These are phyloP conservation scores for Aspergillus arachidicola DNA, from an alignment of 2,329 filamentous ascomycete species.

Conservation along the genomic window DNA sequence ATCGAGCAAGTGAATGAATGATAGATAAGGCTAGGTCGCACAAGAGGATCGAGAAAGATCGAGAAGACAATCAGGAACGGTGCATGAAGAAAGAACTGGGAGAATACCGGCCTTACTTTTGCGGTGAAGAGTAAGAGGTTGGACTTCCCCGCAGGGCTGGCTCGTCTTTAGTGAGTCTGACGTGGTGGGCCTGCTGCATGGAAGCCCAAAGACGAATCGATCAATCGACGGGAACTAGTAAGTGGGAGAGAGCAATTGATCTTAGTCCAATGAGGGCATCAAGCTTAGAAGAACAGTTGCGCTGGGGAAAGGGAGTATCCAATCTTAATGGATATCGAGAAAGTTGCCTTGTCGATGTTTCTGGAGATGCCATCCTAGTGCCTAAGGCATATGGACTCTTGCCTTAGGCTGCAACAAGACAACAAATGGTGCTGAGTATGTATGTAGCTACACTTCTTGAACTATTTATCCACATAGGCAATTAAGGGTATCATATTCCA, in stretches of 20 bases:
- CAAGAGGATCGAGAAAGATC: conserved; percentile 1
- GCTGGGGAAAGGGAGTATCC: background rate
- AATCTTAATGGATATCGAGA: background rate
- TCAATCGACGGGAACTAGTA: background rate
- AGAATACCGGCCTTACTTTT: conserved; percentile 10
- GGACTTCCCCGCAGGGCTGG: conserved; percentile 21
- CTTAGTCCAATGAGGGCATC: background rate
- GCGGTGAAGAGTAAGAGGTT: conserved; percentile 22
- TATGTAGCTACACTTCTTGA: background rate
- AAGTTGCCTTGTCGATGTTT: background rate
- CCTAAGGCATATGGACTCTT: conserved; percentile 7
- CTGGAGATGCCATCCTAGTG: background rate
- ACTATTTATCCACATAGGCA: background rate
- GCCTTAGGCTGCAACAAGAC: background rate
- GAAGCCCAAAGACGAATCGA: conserved; percentile 26
- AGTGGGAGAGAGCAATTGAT: background rate
- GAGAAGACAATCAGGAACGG: conserved; percentile 17
- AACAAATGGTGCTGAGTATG: background rate
- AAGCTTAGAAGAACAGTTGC: background rate
- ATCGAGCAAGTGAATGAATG: conserved; percentile 5
- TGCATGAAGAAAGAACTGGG: conserved; percentile 15
- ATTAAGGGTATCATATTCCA: background rate
- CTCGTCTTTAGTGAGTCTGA: conserved; percentile 19
- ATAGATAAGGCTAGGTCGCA: conserved; percentile 5
- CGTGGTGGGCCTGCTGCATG: conserved; percentile 31